These are phyloP conservation scores for Aspergillus novoparasiticus DNA, from an alignment of 2,329 filamentous ascomycete genomes.

Conservation along the genomic window DNA sequence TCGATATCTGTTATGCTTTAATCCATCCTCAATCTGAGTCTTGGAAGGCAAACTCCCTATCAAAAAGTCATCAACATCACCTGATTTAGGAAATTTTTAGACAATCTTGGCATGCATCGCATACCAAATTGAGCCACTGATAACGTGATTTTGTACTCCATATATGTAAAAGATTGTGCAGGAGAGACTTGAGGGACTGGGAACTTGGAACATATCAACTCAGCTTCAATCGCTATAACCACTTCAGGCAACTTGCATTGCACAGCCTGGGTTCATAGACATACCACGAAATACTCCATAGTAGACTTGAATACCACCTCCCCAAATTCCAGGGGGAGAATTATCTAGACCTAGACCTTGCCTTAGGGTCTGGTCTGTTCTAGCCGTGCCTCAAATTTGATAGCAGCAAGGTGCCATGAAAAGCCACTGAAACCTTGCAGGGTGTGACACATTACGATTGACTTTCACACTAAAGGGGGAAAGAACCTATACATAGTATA, in stretches of 20 bases:
- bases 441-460: not conserved
- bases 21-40: not conserved
- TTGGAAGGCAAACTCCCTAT: not conserved
- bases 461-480: not conserved
- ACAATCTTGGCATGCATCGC: not conserved
- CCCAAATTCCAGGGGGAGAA: not conserved
- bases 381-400: not conserved
- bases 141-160: not conserved
- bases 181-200: not conserved
- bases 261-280: too few relatives aligned
- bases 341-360: not conserved
- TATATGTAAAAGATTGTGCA: not conserved
- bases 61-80: not conserved
- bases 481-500: not conserved
- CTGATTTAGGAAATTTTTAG: not conserved
- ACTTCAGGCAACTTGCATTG: not conserved
- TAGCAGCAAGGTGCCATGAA: conserved; percentile 1
- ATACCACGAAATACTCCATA: not conserved
- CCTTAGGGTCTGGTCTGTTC: not conserved
- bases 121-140: not conserved
- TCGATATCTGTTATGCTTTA: not conserved
- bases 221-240: not conserved
- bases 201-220: not conserved
- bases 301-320: not conserved
- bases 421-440: conserved; percentile 5